A percentile compares a stretch with the other conserved stretches of the same genome.
Conservation (phyloP, 139 green algal genomes). For the Chlorella vulgaris region DNA sequence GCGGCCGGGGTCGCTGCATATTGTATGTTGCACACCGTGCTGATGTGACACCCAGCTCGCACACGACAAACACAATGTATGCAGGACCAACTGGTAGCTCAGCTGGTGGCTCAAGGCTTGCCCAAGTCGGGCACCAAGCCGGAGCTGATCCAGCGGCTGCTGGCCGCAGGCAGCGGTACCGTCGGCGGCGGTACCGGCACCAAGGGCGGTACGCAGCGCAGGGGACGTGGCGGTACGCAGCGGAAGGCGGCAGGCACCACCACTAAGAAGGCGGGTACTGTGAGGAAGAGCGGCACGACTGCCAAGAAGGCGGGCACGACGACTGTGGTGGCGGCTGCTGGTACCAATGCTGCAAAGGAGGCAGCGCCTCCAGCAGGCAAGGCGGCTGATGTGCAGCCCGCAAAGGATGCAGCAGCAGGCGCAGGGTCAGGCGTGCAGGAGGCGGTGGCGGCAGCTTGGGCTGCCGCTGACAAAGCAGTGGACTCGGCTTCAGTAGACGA, state of each 20-base stretch:
- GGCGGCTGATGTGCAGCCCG: no score
- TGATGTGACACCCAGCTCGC: background rate
- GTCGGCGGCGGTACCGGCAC: background rate
- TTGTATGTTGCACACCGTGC: no score
- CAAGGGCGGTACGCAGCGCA: background rate
- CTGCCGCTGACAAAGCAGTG: background rate
- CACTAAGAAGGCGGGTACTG: background rate
- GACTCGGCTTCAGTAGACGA: background rate
- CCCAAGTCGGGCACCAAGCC: constrained; percentile 27
- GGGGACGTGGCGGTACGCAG: background rate
- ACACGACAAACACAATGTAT: no score
- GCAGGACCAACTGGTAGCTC: constrained; percentile 27
- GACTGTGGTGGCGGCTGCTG: no score
- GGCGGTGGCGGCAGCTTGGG: background rate
- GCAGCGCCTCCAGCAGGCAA: background rate
- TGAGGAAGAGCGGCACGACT: background rate
- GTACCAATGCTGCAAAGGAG: background rate
- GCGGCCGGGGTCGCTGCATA: no score
- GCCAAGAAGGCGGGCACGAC: background rate
- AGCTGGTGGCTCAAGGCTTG: constrained; percentile 9
- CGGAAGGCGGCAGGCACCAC: background rate
- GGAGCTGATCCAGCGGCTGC: constrained; percentile 21
- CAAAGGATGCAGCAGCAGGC: background rate
- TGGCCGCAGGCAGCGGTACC: background rate
- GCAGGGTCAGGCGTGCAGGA: background rate